A percentile compares a stretch with the other conserved stretches of the same genome.
These are phyloP conservation scores for Kwoniella mangroviensis DNA, from an alignment of 768 basidiomycete genomes.

Conservation along the genomic window DNA sequence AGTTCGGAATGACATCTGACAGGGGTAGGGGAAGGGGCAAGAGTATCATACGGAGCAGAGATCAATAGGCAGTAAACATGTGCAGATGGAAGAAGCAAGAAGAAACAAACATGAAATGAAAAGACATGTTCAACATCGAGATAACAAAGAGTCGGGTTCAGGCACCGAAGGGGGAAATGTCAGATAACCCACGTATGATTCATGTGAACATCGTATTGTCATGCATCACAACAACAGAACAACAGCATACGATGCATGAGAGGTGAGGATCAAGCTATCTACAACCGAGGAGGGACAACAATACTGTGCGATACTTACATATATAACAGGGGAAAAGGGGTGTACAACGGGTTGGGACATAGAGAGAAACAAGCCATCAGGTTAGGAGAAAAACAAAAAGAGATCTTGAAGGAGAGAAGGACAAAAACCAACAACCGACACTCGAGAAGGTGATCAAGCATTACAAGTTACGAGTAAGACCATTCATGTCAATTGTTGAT, in stretches of 20 bases:
- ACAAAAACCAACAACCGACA: no score
- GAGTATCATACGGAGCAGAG: background rate
- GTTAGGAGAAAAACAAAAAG: no score
- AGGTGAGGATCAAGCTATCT: background rate
- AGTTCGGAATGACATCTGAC: background rate
- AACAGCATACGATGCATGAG: background rate
- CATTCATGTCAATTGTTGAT: no score
- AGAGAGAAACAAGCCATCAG: no score
- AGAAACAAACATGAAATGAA: background rate
- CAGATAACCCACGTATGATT: conserved; percentile 8
- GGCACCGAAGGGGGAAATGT: conserved; percentile 26
- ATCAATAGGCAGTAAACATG: background rate
- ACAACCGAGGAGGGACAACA: conserved; percentile 8
- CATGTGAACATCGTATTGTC: background rate
- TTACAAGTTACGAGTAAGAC: no score
- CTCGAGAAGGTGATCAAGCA: no score
- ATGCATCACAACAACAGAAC: conserved; percentile 1
- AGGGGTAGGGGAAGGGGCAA: conserved; percentile 11
- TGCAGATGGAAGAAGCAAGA: background rate
- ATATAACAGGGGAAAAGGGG: background rate
- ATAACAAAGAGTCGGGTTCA: background rate
- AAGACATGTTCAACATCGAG: background rate
- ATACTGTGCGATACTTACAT: background rate
- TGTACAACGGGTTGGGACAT: background rate
- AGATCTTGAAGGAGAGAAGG: no score